Evolutionary conservation across 2,329 filamentous ascomycete genomes (phyloP), one percentile per base, ranked within the genome.

Genomic region (Fusarium coicis): DNA sequence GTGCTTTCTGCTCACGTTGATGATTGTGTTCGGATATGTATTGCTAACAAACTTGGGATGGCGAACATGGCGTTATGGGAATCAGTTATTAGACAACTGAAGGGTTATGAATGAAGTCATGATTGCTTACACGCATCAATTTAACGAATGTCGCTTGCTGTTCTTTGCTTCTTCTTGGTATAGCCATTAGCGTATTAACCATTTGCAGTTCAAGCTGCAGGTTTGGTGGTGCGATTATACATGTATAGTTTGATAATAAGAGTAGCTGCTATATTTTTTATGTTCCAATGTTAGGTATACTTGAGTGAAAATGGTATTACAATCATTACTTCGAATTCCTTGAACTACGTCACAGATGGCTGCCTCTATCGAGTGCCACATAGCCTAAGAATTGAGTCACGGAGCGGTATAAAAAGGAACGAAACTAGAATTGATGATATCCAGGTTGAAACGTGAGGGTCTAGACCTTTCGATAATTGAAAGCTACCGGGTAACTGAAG

Each of bases 51-150:
- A 68, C 23, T 44, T 65, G 61, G 63, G 61, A 60, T 52, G 71
- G 74, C 61, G 72, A 63, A 52, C 50, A 14, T 39, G 71, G 74
- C 52, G 73, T 75, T 75, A 39, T 23, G 55, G 52, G 37, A 44
- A 62, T 32, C 44, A 36, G 59, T 46, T 40, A 62, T 39, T 34
- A 47, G 49, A 57, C n/a, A 60, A 57, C 34, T 28, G 55, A 39
- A 42, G 52, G 36, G 46, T 47, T 42, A 64, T 36, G 63, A 59
- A 50, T 28, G 63, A 40, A 39, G 18, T 43, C 53, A 69, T 69
- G 66, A 58, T 50, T 57, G n/a, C 18, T 36, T 47, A 15, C 56
- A 37, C 14, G 63, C 21, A 36, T 55, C 21, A 37, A 44, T 26
- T 50, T 49, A 23, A 60, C 37, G 42, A 42, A 40, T 61, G 39